Base-by-base conservation (phyloP, 1,284 basidiomycete species). In the Agaricales sp. region DNA sequence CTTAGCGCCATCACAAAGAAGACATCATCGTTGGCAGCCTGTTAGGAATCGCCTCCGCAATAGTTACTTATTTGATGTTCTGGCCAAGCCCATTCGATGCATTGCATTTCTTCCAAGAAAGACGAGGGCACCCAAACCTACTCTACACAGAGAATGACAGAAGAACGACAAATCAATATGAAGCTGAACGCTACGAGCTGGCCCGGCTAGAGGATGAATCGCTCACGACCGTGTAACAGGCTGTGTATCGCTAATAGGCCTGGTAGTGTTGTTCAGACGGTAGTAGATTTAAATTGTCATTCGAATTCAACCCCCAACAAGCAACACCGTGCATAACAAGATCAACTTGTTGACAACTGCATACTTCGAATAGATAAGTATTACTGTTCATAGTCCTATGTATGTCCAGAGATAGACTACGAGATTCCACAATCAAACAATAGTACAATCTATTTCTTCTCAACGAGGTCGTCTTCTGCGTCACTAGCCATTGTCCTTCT, bases 401-500 rank as follows among this genome's bases (percentile, higher is more conserved):
- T n/a, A n/a, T n/a, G n/a, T n/a, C n/a, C n/a, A n/a, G n/a, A n/a
- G n/a, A n/a, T n/a, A n/a, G n/a, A n/a, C n/a, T n/a, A n/a, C n/a
- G n/a, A n/a, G n/a, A n/a, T n/a, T n/a, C n/a, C n/a, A n/a, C n/a
- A n/a, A n/a, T n/a, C n/a, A n/a, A n/a, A n/a, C n/a, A n/a, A n/a
- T n/a, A n/a, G n/a, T n/a, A n/a, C 30, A n/a, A 35, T n/a, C 30
- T 35, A 35, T 11, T 8, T n/a, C n/a, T n/a, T 35, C 11, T 35
- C 30, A n/a, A 84, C 69, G 47, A 84, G 66, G 57, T 83, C 76
- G 53, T 88, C 86, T 62, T 89, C 87, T 30, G 85, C 83, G 59
- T 88, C 86, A 59, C 82, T 86, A 41, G 80, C 82, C 79, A 85
- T 82, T 50, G 84, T 84, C 61, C 83, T 74, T 59, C 83, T 73